These are phyloP conservation scores for Hirschfeldia incana DNA, from an alignment of 345 rosid species.

Conservation along the genomic window DNA sequence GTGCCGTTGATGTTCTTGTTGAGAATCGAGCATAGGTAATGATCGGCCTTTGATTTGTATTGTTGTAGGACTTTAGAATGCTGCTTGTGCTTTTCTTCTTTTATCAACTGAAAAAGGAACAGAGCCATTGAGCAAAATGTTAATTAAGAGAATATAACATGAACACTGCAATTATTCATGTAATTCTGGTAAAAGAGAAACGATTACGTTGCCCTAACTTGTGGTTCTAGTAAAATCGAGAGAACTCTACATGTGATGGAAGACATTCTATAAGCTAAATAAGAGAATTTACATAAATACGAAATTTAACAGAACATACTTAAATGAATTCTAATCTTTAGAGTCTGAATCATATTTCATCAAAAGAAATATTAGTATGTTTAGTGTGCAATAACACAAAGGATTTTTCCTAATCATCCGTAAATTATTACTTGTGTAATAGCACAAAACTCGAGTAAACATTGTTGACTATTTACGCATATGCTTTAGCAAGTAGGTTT, in stretches of 20 bases:
- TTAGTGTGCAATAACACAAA: neutral
- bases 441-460: slow-evolving; percentile 4
- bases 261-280: no score
- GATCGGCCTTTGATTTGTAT: slow-evolving; percentile 72
- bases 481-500: slow-evolving; percentile 24
- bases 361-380: neutral
- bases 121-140: neutral
- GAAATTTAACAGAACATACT: neutral
- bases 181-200: neutral
- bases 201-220: neutral
- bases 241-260: neutral
- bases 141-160: neutral
- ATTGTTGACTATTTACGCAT: slow-evolving; percentile 1
- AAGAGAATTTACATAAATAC: no score
- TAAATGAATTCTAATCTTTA: neutral
- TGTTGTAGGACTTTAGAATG: slow-evolving; percentile 47
- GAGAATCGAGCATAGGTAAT: slow-evolving; percentile 82
- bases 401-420: neutral
- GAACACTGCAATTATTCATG: neutral
- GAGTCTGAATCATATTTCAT: neutral
- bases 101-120: slow-evolving; percentile 49
- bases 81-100: slow-evolving; percentile 48
- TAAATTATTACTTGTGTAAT: neutral
- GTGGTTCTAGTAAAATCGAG: neutral
- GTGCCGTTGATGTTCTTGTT: slow-evolving; percentile 53